These are phyloP conservation scores for Hypoxylon sp. DNA, from an alignment of 2,329 filamentous ascomycete genomes.

Conservation along the genomic window DNA sequence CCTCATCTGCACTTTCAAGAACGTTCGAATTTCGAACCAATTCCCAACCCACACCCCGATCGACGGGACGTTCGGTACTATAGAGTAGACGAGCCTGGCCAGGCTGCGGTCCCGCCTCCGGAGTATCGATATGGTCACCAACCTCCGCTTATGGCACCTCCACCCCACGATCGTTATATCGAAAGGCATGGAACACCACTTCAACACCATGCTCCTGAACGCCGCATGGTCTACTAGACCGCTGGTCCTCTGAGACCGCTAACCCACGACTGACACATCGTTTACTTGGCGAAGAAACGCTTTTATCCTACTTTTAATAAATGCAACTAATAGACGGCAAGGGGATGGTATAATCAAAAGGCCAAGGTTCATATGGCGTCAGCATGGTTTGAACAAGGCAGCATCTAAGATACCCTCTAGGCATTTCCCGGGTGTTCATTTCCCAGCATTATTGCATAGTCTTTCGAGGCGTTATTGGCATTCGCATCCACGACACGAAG, in stretches of 20 bases:
- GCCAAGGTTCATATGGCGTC: conserved; percentile 14
- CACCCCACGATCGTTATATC: conserved; percentile 38
- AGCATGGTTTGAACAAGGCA: conserved; percentile 25
- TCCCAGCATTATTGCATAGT: conserved; percentile 28
- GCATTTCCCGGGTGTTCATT: conserved; percentile 27
- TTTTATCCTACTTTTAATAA: conserved; percentile 6
- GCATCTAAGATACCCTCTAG: conserved; percentile 46
- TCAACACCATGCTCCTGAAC: conserved; percentile 36
- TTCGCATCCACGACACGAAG: conserved; percentile 17
- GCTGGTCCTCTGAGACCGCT: conserved; percentile 15
- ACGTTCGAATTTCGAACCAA: conserved; percentile 16
- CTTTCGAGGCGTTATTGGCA: conserved; percentile 20
- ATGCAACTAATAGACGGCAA: conserved; percentile 8
- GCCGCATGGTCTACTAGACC: conserved; percentile 46
- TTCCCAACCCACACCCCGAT: conserved; percentile 11
- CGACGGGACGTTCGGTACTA: conserved; percentile 19
- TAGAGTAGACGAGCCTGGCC: conserved; percentile 21
- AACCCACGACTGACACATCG: background rate
- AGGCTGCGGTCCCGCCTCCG: conserved; percentile 15
- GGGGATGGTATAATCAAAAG: conserved; percentile 5
- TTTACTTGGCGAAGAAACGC: background rate
- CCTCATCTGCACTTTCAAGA: conserved; percentile 18
- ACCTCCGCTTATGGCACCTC: conserved; percentile 38
- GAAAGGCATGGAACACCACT: conserved; percentile 36
- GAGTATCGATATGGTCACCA: conserved; percentile 38